Conservation (phyloP, 2,329 filamentous ascomycete genomes). For the Alternaria sp. region DNA sequence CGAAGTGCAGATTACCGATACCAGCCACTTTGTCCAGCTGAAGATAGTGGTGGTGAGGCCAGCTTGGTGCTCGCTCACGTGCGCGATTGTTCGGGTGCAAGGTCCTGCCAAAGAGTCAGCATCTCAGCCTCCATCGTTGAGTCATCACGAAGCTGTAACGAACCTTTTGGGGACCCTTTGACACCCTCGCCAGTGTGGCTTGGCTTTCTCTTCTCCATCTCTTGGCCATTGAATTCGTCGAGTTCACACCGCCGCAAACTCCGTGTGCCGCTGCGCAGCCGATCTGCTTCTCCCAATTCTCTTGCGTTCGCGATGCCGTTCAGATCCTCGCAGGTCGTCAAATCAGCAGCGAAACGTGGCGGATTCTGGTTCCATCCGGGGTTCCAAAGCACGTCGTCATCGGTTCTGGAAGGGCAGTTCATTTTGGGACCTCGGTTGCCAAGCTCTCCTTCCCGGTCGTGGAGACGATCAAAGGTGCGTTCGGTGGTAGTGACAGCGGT, state of each 20-base stretch:
- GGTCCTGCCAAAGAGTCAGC: conserved; percentile 28
- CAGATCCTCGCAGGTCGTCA: conserved; percentile 39
- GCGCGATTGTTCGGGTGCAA: conserved; percentile 36
- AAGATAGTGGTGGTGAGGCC: conserved; percentile 13
- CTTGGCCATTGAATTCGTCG: conserved; percentile 21
- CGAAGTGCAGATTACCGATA: conserved; percentile 36
- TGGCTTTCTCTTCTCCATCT: conserved; percentile 23
- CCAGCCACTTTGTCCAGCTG: conserved; percentile 31
- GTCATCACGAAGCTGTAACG: not conserved
- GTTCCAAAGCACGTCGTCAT: conserved; percentile 32
- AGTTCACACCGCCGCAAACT: conserved; percentile 19
- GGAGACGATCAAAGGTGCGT: not conserved
- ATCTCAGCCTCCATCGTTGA: not conserved
- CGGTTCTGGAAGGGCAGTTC: conserved; percentile 41
- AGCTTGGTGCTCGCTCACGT: conserved; percentile 26
- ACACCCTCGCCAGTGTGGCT: conserved; percentile 31
- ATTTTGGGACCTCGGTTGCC: conserved; percentile 17
- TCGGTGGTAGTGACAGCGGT: not conserved
- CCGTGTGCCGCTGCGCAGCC: conserved; percentile 16
- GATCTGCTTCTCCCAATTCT: conserved; percentile 35
- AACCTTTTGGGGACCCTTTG: conserved; percentile 30
- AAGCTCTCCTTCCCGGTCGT: not conserved
- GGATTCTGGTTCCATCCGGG: conserved; percentile 42
- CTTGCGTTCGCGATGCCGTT: conserved; percentile 42
- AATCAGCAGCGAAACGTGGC: conserved; percentile 37